These are phyloP conservation scores for Seiridium cupressi DNA, from an alignment of 2,329 filamentous ascomycete species.

Conservation along the genomic window DNA sequence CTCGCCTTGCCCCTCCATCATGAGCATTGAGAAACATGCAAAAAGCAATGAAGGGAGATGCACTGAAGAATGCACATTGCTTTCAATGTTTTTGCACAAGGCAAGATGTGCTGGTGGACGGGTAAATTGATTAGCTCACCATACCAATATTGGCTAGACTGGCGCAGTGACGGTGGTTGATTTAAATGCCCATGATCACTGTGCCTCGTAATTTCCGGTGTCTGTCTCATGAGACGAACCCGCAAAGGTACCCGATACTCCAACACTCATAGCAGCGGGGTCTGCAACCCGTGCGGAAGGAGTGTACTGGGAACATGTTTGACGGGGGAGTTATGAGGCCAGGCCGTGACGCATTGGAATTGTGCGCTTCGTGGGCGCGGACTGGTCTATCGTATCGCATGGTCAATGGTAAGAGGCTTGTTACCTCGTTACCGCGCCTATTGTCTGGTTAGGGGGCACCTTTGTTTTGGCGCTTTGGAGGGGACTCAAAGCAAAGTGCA, in stretches of 20 bases:
- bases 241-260: not conserved
- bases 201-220: constrained; percentile 7
- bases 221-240: not conserved
- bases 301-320: not conserved
- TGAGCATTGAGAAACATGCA: too few species aligned
- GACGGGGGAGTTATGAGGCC: not conserved
- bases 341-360: not conserved
- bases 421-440: too few species aligned
- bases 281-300: not conserved
- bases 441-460: not conserved
- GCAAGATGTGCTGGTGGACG: too few species aligned
- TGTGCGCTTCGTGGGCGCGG: not conserved
- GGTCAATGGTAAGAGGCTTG: too few species aligned
- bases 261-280: too few species aligned
- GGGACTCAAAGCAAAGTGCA: too few species aligned
- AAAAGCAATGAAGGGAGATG: too few species aligned
- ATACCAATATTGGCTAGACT: not conserved
- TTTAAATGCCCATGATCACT: not conserved
- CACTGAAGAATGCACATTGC: too few species aligned
- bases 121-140: not conserved
- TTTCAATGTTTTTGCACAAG: too few species aligned
- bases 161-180: not conserved
- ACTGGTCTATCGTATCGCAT: not conserved
- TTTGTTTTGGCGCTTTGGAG: not conserved
- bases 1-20: too few species aligned